Base-by-base conservation (phyloP, 2,329 filamentous ascomycete genomes). In the Claviceps africana region DNA sequence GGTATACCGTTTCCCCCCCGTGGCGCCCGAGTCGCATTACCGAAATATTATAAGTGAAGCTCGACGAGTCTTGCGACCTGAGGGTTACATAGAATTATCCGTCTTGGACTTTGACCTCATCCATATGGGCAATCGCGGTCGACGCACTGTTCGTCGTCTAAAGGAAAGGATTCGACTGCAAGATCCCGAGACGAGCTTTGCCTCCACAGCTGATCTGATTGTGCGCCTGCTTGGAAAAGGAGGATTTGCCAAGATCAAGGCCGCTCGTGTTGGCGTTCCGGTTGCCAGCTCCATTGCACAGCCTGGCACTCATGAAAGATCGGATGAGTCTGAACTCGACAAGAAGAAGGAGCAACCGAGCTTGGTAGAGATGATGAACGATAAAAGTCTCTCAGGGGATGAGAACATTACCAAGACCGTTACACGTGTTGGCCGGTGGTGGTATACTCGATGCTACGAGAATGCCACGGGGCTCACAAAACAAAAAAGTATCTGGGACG, bases 371-470 rank as follows among this genome's bases (percentile, higher is more conserved):
- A 81, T 88, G 69, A 84, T 88, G 67, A 81, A 76, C 31, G 83
- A 88, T 57, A 76, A 82, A 37, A 78, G 79, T n/a, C 74, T 80
- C 0, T 72, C 78, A 15, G 84, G 85, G 22, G 88, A 95, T 58
- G 87, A 89, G 62, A 84, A 82, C 58, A 95, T 97, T 62, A 88
- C 88, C 15, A 90, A 88, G 62, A 95, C 95, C 76, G 89, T 97
- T 22, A 85, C 89, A 17, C 85, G 83, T 56, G 91, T 97, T 11
- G 91, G 89, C 2, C 79, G 93, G 44, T 97, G 91, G 88, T 98
- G 93, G 93, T 97, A 95, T 68, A 86, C 82, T 10, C 81, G 86
- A 50, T 96, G 91, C 72, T 97, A 96, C 65, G 91, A 96, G 68
- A 80, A 77, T 53, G 75, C 78, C 4, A 73, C 82, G 9, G 67